These are phyloP conservation scores for Striga asiatica DNA, from an alignment of 257 asterid genomes.

Conservation along the genomic window DNA sequence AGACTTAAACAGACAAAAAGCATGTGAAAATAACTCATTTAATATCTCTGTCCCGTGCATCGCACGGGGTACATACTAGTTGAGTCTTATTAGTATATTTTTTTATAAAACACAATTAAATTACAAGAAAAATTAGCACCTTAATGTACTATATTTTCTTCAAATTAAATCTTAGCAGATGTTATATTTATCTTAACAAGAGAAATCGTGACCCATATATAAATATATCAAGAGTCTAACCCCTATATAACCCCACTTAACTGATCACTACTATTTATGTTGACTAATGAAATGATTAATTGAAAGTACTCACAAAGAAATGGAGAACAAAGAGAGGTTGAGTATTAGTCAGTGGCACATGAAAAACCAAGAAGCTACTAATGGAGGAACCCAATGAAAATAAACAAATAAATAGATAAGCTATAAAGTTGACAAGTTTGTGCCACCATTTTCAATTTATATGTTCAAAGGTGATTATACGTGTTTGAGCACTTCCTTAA, in stretches of 20 bases:
- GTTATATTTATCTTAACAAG: too few species aligned
- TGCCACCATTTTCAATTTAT: slow-evolving; percentile 30
- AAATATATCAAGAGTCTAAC: not conserved
- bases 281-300: not conserved
- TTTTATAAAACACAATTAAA: too few species aligned
- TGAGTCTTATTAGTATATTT: too few species aligned
- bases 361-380: slow-evolving; percentile 24
- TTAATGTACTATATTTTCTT: too few species aligned
- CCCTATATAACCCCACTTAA: not conserved
- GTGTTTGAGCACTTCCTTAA: slow-evolving; percentile 16
- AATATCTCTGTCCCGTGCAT: too few species aligned
- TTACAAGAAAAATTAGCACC: too few species aligned
- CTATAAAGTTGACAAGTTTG: slow-evolving; percentile 37
- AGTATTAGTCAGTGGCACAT: slow-evolving; percentile 26
- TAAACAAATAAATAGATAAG: slow-evolving; percentile 14
- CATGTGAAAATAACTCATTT: too few species aligned
- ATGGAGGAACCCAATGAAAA: slow-evolving; percentile 36
- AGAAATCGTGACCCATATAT: too few species aligned
- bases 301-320: slow-evolving; percentile 4
- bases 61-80: too few species aligned
- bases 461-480: slow-evolving; percentile 38
- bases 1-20: too few species aligned
- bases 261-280: not conserved
- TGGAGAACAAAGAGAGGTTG: slow-evolving; percentile 19
- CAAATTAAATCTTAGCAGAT: too few species aligned